Conservation (phyloP, 768 basidiomycete genomes). For the Porphyrellus cyaneotinctus region DNA sequence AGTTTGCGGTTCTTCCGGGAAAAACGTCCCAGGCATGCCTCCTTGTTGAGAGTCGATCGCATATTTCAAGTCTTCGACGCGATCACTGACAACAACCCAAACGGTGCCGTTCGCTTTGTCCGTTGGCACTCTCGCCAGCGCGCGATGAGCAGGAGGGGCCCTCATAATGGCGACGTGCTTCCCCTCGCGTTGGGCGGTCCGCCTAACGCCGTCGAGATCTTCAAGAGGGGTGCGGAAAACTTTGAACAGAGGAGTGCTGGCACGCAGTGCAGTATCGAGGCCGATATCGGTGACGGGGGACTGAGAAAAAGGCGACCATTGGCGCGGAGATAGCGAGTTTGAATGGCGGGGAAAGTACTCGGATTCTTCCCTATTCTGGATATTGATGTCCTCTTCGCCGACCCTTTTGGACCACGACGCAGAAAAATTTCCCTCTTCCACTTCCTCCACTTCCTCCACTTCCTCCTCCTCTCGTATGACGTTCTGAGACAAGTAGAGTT, state of each 20-base stretch:
- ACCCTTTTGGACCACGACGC: slow-evolving; percentile 8
- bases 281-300: slow-evolving; percentile 22
- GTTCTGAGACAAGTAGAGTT: background rate
- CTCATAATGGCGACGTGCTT: slow-evolving; percentile 30
- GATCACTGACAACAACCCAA: slow-evolving; percentile 32
- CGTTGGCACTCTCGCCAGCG: slow-evolving; percentile 15
- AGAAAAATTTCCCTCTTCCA: slow-evolving; percentile 2
- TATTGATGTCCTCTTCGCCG: slow-evolving; percentile 9
- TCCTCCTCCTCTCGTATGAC: slow-evolving; percentile 15
- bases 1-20: slow-evolving; percentile 15
- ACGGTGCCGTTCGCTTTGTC: slow-evolving; percentile 20
- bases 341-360: slow-evolving; percentile 15
- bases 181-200: slow-evolving; percentile 28
- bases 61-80: slow-evolving; percentile 31
- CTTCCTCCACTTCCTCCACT: background rate
- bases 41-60: slow-evolving; percentile 31
- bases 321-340: slow-evolving; percentile 22
- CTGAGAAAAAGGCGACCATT: slow-evolving; percentile 28
- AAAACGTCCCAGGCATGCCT: slow-evolving; percentile 31
- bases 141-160: slow-evolving; percentile 25
- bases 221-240: slow-evolving; percentile 30
- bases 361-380: slow-evolving; percentile 5
- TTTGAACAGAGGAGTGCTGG: slow-evolving; percentile 33
- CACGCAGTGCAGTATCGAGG: slow-evolving; percentile 24
- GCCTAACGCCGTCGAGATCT: slow-evolving; percentile 25